Conservation (phyloP, 106 monocot genomes). For the Agapanthus africanus region DNA sequence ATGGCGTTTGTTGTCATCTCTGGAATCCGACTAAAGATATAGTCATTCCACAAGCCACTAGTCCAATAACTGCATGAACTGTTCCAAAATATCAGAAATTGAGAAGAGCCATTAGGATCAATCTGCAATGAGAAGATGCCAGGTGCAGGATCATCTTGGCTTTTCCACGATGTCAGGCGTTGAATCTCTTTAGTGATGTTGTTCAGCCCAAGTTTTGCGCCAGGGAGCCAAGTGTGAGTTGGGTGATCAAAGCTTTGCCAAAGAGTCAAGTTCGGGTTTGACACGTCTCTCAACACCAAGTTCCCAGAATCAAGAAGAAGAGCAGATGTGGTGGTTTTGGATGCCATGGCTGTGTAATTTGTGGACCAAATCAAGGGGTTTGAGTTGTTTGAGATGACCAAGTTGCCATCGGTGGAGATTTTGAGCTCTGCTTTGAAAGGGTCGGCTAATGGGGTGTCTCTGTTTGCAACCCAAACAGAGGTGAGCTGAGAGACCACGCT, state of each 20-base stretch:
- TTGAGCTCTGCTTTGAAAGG: conserved; percentile 13
- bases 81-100: conserved; percentile 21
- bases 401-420: conserved; percentile 26
- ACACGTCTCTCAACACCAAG: conserved; percentile 26
- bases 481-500: conserved; percentile 20
- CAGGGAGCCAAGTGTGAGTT: conserved; percentile 34
- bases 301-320: conserved; percentile 34
- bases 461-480: conserved; percentile 37
- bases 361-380: conserved; percentile 37
- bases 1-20: background rate
- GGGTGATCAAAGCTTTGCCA: conserved; percentile 44
- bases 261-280: conserved; percentile 6
- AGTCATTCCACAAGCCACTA: conserved; percentile 11
- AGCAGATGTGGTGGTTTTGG: background rate
- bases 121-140: conserved; percentile 17
- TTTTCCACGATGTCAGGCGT: conserved; percentile 11
- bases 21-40: conserved; percentile 24
- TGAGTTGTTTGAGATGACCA: conserved; percentile 25
- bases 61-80: conserved; percentile 11
- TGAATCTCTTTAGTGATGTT: conserved; percentile 12
- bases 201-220: conserved; percentile 20
- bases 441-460: conserved; percentile 20
- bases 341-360: conserved; percentile 1
- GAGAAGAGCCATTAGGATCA: conserved; percentile 10
- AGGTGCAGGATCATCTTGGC: conserved; percentile 16